Evolutionary conservation across 2,329 filamentous ascomycete genomes (phyloP).

Genomic region (Colletotrichum sp.): DNA sequence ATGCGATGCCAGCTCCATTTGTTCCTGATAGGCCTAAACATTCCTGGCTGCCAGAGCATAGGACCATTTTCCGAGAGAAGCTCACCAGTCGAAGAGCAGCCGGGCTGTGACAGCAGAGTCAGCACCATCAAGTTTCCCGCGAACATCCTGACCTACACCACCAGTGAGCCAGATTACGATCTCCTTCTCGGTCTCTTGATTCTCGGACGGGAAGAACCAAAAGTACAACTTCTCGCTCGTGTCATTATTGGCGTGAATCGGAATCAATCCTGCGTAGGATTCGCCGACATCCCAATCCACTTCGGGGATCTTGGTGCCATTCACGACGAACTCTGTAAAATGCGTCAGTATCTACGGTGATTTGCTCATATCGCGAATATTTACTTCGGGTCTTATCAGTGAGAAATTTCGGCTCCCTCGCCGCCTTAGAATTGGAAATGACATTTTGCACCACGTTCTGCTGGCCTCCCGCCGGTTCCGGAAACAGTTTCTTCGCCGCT

Average conservation of each 20-base stretch:
- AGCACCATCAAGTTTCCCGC: neutral
- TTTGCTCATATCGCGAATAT: accelerated
- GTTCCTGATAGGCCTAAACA: conserved; percentile 67
- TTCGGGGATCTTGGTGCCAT: conserved; percentile 69
- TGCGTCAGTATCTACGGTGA: neutral
- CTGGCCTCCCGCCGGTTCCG: neutral
- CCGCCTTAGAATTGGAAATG: neutral
- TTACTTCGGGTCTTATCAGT: conserved; percentile 9
- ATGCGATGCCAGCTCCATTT: conserved; percentile 77
- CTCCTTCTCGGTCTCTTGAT: conserved; percentile 56
- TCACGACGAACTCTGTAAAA: conserved; percentile 62
- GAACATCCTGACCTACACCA: conserved; percentile 35
- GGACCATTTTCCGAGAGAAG: conserved; percentile 81
- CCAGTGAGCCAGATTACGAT: conserved; percentile 69
- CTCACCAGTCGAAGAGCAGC: conserved; percentile 68
- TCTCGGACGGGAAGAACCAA: conserved; percentile 69
- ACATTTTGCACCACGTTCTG: neutral
- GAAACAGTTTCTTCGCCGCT: neutral
- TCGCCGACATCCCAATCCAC: conserved; percentile 73
- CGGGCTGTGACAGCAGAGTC: conserved; percentile 41
- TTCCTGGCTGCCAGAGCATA: conserved; percentile 74
- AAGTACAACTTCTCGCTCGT: conserved; percentile 64
- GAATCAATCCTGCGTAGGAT: conserved; percentile 67
- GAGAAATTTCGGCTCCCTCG: conserved; percentile 29
- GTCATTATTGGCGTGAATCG: conserved; percentile 50